Evolutionary conservation across 495 filamentous ascomycete species (phyloP).

Genomic region (Bryoglossum gracile): DNA sequence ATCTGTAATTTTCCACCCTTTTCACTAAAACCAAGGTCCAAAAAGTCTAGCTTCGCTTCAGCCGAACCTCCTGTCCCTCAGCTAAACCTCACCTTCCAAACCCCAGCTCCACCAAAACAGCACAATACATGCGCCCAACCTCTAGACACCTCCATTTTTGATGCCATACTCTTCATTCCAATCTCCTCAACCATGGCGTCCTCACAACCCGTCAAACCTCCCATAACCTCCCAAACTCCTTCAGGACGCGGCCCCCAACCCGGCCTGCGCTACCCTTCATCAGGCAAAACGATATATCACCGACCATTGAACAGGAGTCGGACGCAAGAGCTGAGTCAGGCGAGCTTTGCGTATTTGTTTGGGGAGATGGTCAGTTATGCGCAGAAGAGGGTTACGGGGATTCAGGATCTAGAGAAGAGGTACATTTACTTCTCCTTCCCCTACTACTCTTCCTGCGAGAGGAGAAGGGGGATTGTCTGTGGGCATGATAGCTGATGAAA

Average conservation of each 20-base stretch:
- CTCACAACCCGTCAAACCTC: slow-evolving; percentile 32
- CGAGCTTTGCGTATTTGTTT: slow-evolving; percentile 93
- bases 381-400: slow-evolving; percentile 80
- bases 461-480: background rate
- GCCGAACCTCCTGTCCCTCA: too few species aligned
- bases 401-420: slow-evolving; percentile 80
- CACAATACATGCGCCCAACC: background rate
- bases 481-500: background rate
- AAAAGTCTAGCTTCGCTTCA: too few species aligned
- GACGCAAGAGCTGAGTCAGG: slow-evolving; percentile 78
- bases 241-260: slow-evolving; percentile 29
- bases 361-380: slow-evolving; percentile 96
- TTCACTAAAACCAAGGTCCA: too few species aligned
- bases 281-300: slow-evolving; percentile 97
- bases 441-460: background rate
- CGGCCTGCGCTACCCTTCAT: slow-evolving; percentile 88
- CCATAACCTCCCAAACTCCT: slow-evolving; percentile 28
- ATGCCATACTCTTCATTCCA: too few species aligned
- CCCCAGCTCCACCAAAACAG: background rate
- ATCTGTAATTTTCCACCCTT: too few species aligned
- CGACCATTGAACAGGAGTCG: slow-evolving; percentile 83
- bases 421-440: slow-evolving; percentile 7
- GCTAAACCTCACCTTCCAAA: too few species aligned
- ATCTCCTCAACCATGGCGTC: slow-evolving; percentile 29
- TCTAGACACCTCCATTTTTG: background rate